These are phyloP conservation scores for Nannochloropsis oceanica DNA, from an alignment of 108 stramenopile species.

Conservation along the genomic window DNA sequence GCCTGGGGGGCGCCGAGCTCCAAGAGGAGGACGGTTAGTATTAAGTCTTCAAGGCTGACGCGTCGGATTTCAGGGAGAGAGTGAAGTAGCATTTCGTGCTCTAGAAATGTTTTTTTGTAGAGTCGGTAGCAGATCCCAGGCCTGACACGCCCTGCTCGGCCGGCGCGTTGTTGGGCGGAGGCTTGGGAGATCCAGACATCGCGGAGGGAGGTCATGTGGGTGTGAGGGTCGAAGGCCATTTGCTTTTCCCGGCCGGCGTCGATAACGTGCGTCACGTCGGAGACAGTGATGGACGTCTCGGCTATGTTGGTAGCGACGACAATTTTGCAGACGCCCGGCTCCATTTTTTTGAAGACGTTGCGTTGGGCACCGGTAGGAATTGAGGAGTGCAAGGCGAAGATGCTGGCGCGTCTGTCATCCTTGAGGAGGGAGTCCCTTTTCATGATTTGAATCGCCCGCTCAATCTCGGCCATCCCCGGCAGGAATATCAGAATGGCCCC, in stretches of 20 bases:
- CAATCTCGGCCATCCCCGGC: conserved; percentile 75
- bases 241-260: conserved; percentile 67
- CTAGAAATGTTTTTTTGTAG: conserved; percentile 33
- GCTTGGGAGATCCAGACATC: conserved; percentile 76
- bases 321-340: conserved; percentile 59
- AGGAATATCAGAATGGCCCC: conserved; percentile 77
- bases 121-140: conserved; percentile 74
- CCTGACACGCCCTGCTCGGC: conserved; percentile 82
- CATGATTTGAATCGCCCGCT: conserved; percentile 1
- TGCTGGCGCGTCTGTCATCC: not conserved
- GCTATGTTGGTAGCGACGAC: conserved; percentile 88
- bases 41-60: not conserved
- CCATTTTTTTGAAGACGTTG: conserved; percentile 54
- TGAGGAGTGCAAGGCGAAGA: conserved; percentile 56
- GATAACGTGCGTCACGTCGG: conserved; percentile 77
- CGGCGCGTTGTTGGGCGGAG: conserved; percentile 65
- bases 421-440: not conserved
- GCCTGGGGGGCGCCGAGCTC: conserved; percentile 41
- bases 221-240: conserved; percentile 46
- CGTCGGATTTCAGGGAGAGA: not conserved
- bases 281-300: conserved; percentile 83
- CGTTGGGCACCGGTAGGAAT: conserved; percentile 71
- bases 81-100: not conserved
- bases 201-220: conserved; percentile 41
- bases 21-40: conserved; percentile 26